Conservation (phyloP, 78 protist species). For the Dictyostelium purpureum region DNA sequence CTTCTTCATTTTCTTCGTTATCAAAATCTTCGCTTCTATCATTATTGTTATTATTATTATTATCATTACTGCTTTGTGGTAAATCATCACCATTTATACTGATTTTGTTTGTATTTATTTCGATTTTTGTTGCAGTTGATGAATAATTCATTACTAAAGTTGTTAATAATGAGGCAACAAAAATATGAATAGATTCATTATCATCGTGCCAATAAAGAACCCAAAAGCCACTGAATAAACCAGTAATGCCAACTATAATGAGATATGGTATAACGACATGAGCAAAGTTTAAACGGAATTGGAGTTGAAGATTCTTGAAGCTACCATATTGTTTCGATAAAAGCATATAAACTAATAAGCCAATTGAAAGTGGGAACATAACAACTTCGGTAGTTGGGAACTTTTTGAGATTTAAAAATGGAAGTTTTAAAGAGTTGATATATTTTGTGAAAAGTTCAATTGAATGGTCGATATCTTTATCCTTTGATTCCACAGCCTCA, state of each 20-base stretch:
- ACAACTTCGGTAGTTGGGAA: conserved; percentile 49
- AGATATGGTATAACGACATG: conserved; percentile 40
- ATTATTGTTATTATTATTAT: neutral
- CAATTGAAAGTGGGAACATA: conserved; percentile 36
- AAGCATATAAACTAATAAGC: neutral
- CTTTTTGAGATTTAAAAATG: conserved; percentile 36
- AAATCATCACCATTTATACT: neutral
- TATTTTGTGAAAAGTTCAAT: conserved; percentile 8
- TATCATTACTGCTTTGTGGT: neutral
- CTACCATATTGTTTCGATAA: conserved; percentile 51
- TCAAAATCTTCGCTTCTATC: neutral
- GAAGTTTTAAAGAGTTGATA: conserved; percentile 39
- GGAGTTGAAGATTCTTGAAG: neutral
- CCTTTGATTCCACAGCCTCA: neutral
- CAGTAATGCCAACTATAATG: conserved; percentile 53
- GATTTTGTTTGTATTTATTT: neutral
- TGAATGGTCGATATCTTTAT: conserved; percentile 1
- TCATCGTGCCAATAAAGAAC: conserved; percentile 70
- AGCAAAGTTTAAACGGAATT: neutral
- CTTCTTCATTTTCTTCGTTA: neutral
- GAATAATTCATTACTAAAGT: conserved; percentile 47
- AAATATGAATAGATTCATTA: conserved; percentile 70
- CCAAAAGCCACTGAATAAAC: conserved; percentile 64
- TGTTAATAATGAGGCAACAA: conserved; percentile 33
- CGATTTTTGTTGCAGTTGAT: conserved; percentile 23